phyloP scores from a whole-genome alignment of 2,329 filamentous ascomycete species.

The Cytospora schulzeri region DNA sequence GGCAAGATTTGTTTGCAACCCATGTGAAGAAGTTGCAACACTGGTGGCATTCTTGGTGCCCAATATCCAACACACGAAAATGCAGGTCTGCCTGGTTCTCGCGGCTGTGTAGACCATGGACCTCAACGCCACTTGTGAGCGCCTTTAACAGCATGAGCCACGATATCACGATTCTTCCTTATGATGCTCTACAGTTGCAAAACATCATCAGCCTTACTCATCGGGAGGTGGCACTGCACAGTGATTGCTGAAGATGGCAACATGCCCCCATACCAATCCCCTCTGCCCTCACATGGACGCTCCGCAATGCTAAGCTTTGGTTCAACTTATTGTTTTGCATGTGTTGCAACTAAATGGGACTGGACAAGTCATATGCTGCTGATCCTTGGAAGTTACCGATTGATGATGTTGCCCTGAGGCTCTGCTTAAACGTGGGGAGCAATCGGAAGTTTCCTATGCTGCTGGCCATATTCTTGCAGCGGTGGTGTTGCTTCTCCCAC shows the following conservation, averaged over 20 bases:
- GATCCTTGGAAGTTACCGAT: background rate
- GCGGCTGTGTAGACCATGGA: background rate
- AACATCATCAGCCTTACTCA: background rate
- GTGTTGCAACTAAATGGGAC: background rate
- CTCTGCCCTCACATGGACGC: background rate
- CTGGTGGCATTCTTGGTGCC: background rate
- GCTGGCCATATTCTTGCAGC: constrained; percentile 4
- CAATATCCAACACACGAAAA: background rate
- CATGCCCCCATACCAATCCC: background rate
- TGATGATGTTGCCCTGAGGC: constrained; percentile 10
- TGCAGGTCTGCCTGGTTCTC: background rate
- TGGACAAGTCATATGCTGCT: background rate
- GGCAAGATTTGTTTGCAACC: background rate
- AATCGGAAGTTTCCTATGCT: constrained; percentile 8
- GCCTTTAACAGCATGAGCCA: background rate
- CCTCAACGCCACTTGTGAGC: background rate
- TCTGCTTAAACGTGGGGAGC: constrained; percentile 7
- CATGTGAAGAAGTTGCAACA: background rate
- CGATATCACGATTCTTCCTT: background rate
- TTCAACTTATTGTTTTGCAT: background rate
- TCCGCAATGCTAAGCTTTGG: background rate
- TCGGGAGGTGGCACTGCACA: background rate
- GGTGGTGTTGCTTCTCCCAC: constrained; percentile 7
- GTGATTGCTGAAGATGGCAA: background rate
- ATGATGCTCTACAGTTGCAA: background rate